Base-by-base conservation (phyloP, 129 eudicot species). In the Centaurea solstitialis region DNA sequence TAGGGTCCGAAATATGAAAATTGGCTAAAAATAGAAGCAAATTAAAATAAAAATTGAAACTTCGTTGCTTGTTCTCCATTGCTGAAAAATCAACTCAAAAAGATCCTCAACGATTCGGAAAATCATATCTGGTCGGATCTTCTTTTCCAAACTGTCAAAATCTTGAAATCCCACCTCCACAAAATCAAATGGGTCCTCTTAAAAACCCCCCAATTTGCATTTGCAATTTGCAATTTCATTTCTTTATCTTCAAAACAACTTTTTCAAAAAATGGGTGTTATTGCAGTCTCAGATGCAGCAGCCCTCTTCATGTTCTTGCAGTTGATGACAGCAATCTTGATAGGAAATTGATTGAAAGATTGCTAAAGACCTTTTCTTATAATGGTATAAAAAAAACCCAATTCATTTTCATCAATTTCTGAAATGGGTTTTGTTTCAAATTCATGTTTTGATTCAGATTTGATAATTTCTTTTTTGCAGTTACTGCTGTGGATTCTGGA, bases 401-500 rank as follows among this genome's bases (percentile, higher is more conserved):
- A 12, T 61, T 69, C 20, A 23, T 39, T 76, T n/a, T 7, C 10
- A 20, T 79, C n/a, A 50, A 23, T 41, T 70, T 66, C 3, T 82
- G 23, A 62, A 23, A 59, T 69, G 23, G 68, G 38, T 79, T 71
- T 43, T 57, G 30, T 8, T 79, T 8, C 11, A 35, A 67, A n/a
- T 39, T 78, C 35, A 23, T 61, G 2, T 45, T 6, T 9, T 68
- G 33, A 23, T 71, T 74, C 40, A 28, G 50, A 62, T 77, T 75
- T 38, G 38, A 21, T 5, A 26, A 0, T 12, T 13, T 74, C 23
- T 65, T 22, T 66, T 1, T 64, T 79, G 45, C 89, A 92, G 97
- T 92, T 79, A 92, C 97, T 82, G 92, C 85, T 73, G 93, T 92
- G 66, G 94, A 90, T 86, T 92, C 97, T 81, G 94, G 91, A 76